Base-by-base conservation (phyloP, 2,329 filamentous ascomycete genomes). In the Fusarium bulbicola region DNA sequence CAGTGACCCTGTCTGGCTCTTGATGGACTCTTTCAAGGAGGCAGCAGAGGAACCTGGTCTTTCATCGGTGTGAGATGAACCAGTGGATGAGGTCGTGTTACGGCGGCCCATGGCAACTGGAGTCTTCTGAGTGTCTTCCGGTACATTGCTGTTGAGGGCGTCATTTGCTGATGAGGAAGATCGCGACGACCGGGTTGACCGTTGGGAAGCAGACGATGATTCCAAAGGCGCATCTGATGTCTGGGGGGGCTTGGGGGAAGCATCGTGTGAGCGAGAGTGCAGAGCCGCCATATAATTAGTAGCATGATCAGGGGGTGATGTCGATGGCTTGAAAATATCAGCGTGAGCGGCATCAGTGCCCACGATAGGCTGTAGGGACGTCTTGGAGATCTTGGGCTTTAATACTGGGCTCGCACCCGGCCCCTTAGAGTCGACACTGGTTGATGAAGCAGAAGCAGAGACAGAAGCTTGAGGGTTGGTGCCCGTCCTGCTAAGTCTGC, bases 261-360 rank as follows among this genome's bases (percentile, higher is more conserved):
- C 80, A n/a, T 88, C 85, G 40, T 88, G 86, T 2, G 92, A 89
- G 24, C 88, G 86, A 24, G 85, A 88, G n/a, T 92, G 90, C 43
- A 93, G 84, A 43, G 90, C 90, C 61, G 91, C 91, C 86, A 95
- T 93, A 32, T 88, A 86, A 72, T 85, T 88, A 28, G 87, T 86
- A 30, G 92, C 92, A 77, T 90, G 86, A 42, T 90, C 88, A 5
- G 88, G 87, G 10, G 86, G 86, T 37, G 87, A 88, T 4, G 85
- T 85, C 8, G 86, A 88, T 20, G 87, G 85, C 68, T 88, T 89
- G 73, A 89, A 88, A 18, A 90, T 85, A 68, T 94, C 92, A 26
- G 90, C 90, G 70, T 92, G 91, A 2, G 89, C 86, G 39, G 88
- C 86, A 75, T 94, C 91, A 2, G 91, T 90, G 36, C 89, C 90